Evolutionary conservation across 2,329 filamentous ascomycete species (phyloP).

Genomic region (Botryotinia narcissicola): DNA sequence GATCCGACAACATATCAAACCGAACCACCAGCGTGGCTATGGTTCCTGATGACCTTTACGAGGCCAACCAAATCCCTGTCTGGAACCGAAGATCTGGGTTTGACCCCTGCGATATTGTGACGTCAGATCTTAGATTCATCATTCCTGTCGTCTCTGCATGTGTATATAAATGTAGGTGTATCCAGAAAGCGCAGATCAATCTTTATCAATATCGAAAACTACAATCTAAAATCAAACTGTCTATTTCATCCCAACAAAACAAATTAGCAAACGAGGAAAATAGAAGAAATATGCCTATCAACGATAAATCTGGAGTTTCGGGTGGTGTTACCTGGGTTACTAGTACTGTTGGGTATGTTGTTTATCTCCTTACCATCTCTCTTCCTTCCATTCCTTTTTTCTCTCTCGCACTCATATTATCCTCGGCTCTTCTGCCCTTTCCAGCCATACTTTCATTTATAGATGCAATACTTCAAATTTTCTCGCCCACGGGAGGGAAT

Average conservation of each 20-base stretch:
- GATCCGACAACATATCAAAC: background rate
- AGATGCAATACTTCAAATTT: too few relatives aligned
- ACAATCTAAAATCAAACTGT: background rate
- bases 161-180: background rate
- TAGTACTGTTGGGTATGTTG: slow-evolving; percentile 24
- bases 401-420: background rate
- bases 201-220: background rate
- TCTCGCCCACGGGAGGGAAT: too few relatives aligned
- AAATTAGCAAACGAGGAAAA: background rate
- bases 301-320: slow-evolving; percentile 25
- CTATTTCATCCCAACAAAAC: background rate
- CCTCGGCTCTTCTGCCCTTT: background rate
- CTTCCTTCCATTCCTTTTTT: background rate
- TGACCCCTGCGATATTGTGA: background rate
- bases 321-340: slow-evolving; percentile 27
- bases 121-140: background rate
- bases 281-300: slow-evolving; percentile 1
- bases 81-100: background rate
- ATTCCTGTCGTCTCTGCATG: background rate
- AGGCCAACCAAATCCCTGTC: background rate
- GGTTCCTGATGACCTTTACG: background rate
- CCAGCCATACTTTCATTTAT: background rate
- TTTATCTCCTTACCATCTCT: too few relatives aligned
- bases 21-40: background rate
- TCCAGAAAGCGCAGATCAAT: background rate